Percentiles rank a stretch among this genome's conserved stretches.
Conservation (phyloP, 2,329 filamentous ascomycete species). For the Penicillium italicum region DNA sequence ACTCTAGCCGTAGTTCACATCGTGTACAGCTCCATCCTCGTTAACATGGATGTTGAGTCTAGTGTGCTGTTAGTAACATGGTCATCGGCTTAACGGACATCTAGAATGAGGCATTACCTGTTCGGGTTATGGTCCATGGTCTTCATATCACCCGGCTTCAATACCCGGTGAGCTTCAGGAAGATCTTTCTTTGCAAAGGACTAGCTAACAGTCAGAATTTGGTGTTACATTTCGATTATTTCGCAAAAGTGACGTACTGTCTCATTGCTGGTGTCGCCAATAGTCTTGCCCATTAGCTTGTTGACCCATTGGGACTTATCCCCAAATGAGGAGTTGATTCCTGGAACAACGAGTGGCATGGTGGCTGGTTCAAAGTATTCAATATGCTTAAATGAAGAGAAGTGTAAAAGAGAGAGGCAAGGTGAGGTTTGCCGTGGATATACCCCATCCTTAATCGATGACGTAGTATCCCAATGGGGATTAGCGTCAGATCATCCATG, state of each 20-base stretch:
- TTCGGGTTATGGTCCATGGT: conserved; percentile 44
- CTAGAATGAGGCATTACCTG: conserved; percentile 31
- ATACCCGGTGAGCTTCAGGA: conserved; percentile 43
- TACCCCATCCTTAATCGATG: not conserved
- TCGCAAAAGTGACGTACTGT: conserved; percentile 24
- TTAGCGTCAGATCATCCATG: not conserved
- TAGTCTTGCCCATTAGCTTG: conserved; percentile 48
- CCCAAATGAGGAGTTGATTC: conserved; percentile 35
- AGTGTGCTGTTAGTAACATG: not conserved
- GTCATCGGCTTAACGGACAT: not conserved
- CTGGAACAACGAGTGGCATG: conserved; percentile 50
- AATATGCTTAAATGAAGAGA: not conserved
- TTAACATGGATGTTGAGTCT: conserved; percentile 47
- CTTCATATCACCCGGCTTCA: conserved; percentile 38
- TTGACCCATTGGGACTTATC: conserved; percentile 42
- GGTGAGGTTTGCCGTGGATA: not conserved
- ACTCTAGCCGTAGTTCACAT: conserved; percentile 42
- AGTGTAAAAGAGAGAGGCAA: not conserved
- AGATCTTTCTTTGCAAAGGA: conserved; percentile 48
- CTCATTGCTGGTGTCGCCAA: conserved; percentile 39
- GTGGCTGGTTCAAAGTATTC: not conserved
- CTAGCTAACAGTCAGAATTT: conserved; percentile 20
- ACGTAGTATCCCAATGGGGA: not conserved
- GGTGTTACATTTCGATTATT: not conserved
- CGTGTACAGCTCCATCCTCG: conserved; percentile 42